Conservation (phyloP, 2,329 filamentous ascomycete genomes). For the Phialemonium atrogriseum region DNA sequence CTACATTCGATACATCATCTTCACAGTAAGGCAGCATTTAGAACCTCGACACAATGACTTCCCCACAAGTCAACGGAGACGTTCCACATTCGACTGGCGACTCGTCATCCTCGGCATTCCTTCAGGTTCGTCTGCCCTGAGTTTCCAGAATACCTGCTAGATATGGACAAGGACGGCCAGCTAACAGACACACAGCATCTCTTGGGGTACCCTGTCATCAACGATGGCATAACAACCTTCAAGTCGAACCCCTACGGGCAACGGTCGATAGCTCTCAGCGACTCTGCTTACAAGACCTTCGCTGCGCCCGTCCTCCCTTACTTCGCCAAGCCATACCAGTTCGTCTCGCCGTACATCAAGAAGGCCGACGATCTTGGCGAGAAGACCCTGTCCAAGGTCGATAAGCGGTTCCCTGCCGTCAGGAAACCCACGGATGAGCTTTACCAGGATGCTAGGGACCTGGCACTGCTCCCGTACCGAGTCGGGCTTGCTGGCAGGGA, state of each 20-base stretch:
- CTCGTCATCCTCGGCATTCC: constrained; percentile 43
- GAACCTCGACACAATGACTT: constrained; percentile 23
- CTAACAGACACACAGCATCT: constrained; percentile 55
- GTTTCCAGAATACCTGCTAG: neutral
- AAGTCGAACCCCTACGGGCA: constrained; percentile 76
- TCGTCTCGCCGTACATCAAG: constrained; percentile 75
- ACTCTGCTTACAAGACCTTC: constrained; percentile 67
- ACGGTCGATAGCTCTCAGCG: constrained; percentile 69
- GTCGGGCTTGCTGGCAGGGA: constrained; percentile 54
- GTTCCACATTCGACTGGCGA: too few relatives aligned
- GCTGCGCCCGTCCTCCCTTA: constrained; percentile 73
- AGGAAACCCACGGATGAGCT: constrained; percentile 69
- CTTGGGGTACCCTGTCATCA: constrained; percentile 73
- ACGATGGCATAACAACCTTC: constrained; percentile 69
- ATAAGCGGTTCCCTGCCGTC: constrained; percentile 62
- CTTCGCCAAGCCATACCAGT: constrained; percentile 70
- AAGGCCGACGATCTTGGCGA: constrained; percentile 74
- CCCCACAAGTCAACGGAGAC: constrained; percentile 42
- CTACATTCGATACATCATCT: too few relatives aligned
- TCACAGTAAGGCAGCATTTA: too few relatives aligned
- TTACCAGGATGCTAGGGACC: constrained; percentile 52
- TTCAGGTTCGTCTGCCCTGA: constrained; percentile 31
- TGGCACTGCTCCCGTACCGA: constrained; percentile 55
- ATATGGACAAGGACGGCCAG: neutral
- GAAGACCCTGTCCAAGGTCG: constrained; percentile 60